These are phyloP conservation scores for Phytophthora sojae DNA, from an alignment of 352 stramenopile genomes.

Conservation along the genomic window DNA sequence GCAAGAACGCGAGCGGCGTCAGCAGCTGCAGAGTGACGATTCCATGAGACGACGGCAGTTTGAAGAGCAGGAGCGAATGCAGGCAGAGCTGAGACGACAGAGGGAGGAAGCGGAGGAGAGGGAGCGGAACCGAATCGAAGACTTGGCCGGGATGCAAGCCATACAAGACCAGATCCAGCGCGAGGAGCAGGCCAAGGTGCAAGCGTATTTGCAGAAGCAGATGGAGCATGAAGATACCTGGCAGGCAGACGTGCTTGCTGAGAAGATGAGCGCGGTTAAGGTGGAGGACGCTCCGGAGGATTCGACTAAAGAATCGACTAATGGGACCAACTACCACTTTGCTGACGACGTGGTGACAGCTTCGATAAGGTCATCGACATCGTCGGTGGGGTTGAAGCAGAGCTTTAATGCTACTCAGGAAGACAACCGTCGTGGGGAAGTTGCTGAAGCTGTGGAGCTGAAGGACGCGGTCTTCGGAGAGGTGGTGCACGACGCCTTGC, in stretches of 20 bases:
- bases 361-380: slow-evolving; percentile 18
- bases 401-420: slow-evolving; percentile 9
- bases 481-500: slow-evolving; percentile 48
- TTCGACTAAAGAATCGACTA: slow-evolving; percentile 4
- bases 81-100: slow-evolving; percentile 17
- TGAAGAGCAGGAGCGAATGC: slow-evolving; percentile 29
- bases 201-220: slow-evolving; percentile 34
- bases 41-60: slow-evolving; percentile 26
- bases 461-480: slow-evolving; percentile 10
- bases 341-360: slow-evolving; percentile 27
- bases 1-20: slow-evolving; percentile 30
- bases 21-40: slow-evolving; percentile 16
- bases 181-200: slow-evolving; percentile 25
- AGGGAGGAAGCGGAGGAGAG: slow-evolving; percentile 12
- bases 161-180: slow-evolving; percentile 23
- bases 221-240: slow-evolving; percentile 31
- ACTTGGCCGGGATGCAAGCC: slow-evolving; percentile 16
- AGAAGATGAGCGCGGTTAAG: slow-evolving; percentile 17
- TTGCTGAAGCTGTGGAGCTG: slow-evolving; percentile 19
- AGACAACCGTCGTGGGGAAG: slow-evolving; percentile 1
- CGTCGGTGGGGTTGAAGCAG: slow-evolving; percentile 9
- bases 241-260: slow-evolving; percentile 8
- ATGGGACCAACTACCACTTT: slow-evolving; percentile 7
- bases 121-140: slow-evolving; percentile 19
- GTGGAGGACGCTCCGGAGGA: slow-evolving; percentile 11